These are phyloP conservation scores for Noccaea caerulescens DNA, from an alignment of 345 rosid species.

Conservation along the genomic window DNA sequence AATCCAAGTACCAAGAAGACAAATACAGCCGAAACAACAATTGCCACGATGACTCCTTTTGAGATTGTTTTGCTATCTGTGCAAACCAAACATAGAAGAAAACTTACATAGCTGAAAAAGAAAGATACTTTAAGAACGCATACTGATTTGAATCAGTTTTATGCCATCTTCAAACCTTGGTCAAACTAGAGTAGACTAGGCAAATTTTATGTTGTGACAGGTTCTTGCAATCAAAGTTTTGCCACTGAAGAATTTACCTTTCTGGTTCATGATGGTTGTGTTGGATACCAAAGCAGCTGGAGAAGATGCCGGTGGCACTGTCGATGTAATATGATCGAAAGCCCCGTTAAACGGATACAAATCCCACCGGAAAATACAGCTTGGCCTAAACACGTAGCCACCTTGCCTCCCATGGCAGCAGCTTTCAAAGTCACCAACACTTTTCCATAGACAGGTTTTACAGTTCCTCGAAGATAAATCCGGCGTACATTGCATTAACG, in stretches of 20 bases:
- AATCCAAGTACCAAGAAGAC: constrained; percentile 10
- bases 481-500: constrained; percentile 30
- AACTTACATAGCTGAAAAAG: not conserved
- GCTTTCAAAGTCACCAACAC: not conserved
- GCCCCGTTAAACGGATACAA: constrained; percentile 28
- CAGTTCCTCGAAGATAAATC: constrained; percentile 39
- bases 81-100: not conserved
- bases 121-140: no score
- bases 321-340: not conserved
- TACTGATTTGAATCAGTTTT: no score
- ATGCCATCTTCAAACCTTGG: not conserved
- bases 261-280: not conserved
- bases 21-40: not conserved
- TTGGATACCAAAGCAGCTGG: not conserved
- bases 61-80: constrained; percentile 28
- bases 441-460: not conserved
- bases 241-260: not conserved
- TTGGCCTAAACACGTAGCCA: not conserved
- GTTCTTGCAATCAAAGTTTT: constrained; percentile 14
- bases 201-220: not conserved
- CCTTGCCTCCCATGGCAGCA: not conserved
- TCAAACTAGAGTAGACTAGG: not conserved
- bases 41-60: not conserved
- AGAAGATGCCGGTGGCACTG: not conserved
- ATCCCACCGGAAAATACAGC: constrained; percentile 38